These are phyloP conservation scores for Lactarius akahatsu DNA, from an alignment of 768 basidiomycete species.

Conservation along the genomic window DNA sequence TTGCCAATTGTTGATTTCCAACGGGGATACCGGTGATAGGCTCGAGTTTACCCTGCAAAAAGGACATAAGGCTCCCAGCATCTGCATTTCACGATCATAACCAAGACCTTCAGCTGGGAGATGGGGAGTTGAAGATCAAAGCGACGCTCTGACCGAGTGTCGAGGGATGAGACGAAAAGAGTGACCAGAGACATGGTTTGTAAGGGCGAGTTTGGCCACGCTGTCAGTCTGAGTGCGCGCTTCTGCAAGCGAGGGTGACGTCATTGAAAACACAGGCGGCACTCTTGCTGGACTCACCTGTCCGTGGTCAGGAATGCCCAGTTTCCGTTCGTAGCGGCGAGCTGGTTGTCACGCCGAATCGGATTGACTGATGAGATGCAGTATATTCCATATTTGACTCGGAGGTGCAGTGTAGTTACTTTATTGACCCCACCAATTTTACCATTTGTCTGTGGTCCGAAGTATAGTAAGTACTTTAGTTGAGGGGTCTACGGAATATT, in stretches of 20 bases:
- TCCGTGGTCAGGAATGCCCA: not conserved
- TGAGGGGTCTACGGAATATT: too few species aligned
- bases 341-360: not conserved
- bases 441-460: not conserved
- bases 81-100: not conserved
- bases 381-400: not conserved
- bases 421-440: not conserved
- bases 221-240: not conserved
- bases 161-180: constrained; percentile 79
- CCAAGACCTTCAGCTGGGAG: constrained; percentile 73
- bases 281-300: not conserved
- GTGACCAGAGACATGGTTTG: constrained; percentile 51
- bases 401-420: not conserved
- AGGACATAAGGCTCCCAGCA: not conserved
- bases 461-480: too few species aligned
- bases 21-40: constrained; percentile 87
- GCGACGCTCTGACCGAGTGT: constrained; percentile 87
- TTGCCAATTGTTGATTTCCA: constrained; percentile 63
- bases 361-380: not conserved
- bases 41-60: constrained; percentile 60
- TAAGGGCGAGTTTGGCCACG: not conserved
- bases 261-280: not conserved
- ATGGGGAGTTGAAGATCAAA: constrained; percentile 76
- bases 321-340: too few species aligned
- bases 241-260: not conserved